A percentile compares a stretch with the other conserved stretches of the same genome.
Conservation (phyloP, 352 stramenopile genomes). For the Globisporangium alternatum region DNA sequence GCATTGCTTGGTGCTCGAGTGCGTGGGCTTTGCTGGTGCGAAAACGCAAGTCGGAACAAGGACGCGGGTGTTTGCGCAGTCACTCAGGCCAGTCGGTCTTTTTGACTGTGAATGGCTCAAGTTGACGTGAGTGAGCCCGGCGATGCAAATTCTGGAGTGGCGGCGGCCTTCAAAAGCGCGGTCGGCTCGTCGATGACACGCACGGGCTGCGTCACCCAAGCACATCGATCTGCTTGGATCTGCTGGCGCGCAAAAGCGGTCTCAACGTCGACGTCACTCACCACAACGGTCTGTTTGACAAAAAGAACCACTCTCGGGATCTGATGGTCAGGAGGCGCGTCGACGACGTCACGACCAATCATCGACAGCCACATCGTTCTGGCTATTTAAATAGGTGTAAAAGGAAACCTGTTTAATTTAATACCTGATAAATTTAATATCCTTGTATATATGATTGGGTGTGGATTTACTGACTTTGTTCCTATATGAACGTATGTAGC, state of each 20-base stretch:
- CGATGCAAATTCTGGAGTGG: conserved; percentile 9
- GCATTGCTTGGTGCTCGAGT: background rate
- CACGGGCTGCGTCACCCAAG: background rate
- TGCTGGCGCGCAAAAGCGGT: background rate
- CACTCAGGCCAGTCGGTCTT: background rate
- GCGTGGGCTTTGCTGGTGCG: background rate
- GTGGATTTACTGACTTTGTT: too few species aligned
- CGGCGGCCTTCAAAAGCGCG: background rate
- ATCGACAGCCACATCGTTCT: background rate
- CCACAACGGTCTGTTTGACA: conserved; percentile 2
- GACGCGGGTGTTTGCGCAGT: conserved; percentile 9
- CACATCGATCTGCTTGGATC: background rate
- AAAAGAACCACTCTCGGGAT: background rate
- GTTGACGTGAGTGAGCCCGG: background rate
- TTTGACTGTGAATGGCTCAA: background rate
- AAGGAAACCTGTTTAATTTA: too few species aligned
- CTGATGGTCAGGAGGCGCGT: background rate
- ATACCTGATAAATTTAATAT: too few species aligned
- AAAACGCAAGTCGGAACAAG: conserved; percentile 1
- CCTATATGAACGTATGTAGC: too few species aligned
- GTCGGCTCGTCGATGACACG: background rate
- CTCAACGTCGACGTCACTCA: conserved; percentile 2
- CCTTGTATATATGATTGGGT: too few species aligned
- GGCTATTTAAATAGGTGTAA: background rate
- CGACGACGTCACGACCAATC: conserved; percentile 6